Conservation (phyloP, 2,329 filamentous ascomycete species). For the Aureobasidium pullulans region DNA sequence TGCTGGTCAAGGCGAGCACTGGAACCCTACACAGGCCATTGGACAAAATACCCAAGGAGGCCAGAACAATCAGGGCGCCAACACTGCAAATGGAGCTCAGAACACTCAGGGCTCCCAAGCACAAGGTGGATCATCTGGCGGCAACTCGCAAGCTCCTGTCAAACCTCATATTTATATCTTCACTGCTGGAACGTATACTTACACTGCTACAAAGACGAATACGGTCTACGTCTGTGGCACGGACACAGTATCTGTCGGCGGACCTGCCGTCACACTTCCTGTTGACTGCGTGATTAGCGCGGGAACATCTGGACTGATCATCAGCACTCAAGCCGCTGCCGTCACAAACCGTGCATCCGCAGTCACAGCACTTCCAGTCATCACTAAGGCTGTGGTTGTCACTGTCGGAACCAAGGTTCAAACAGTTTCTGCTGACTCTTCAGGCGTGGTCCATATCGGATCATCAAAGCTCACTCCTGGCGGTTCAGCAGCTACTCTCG, state of each 20-base stretch:
- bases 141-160: background rate
- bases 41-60: background rate
- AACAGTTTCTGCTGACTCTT: background rate
- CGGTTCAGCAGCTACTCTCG: slow-evolving; percentile 17
- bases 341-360: background rate
- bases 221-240: background rate
- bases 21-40: background rate
- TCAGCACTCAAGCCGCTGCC: background rate
- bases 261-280: background rate
- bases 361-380: background rate
- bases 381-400: background rate
- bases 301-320: background rate
- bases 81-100: background rate
- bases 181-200: background rate
- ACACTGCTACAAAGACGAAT: slow-evolving; percentile 2
- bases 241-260: background rate
- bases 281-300: slow-evolving; percentile 2
- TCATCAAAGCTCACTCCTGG: slow-evolving; percentile 16
- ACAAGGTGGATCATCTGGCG: background rate
- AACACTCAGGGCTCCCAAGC: background rate
- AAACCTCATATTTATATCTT: background rate
- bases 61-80: background rate
- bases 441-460: slow-evolving; percentile 16
- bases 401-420: slow-evolving; percentile 8
- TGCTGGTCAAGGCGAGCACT: background rate